Base-by-base conservation (phyloP, 768 basidiomycete genomes). In the Cystofilobasidium macerans region DNA sequence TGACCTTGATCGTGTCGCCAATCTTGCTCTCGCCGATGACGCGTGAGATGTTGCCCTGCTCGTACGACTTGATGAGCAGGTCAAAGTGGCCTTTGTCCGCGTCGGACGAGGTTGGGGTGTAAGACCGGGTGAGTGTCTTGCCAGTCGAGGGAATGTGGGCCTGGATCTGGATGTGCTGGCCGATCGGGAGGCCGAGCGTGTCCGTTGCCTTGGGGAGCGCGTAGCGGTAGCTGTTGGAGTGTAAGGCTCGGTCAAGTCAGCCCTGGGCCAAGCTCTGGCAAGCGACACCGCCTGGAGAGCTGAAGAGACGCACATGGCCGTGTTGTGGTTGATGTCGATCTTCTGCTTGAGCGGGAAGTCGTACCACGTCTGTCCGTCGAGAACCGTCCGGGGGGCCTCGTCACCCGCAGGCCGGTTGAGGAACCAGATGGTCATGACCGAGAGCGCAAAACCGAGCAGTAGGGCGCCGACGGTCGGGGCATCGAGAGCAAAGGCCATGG, bases 51-150 rank as follows among this genome's bases (percentile, higher is more conserved):
- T 98, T 98, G 67, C 95, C 95, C 75, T 89, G 86, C 74, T 97
- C 94, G 74, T 99, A 99, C 9, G 90, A 83, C 93, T 99, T 99
- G 80, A 99, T 87, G 72, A 99, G 83, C 67, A 99, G 84, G 77
- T 97, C 93, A 76, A 99, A 98, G 78, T 87, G 83, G 57, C 95
- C 95, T 58, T 81, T 82, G 79, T 97, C 87, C 65, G 94, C 89
- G 74, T 98, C 89, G 72, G 86, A 86, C 74, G 86, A 89, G 28
- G 92, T 90, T 62, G 95, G 95, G 24, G 95, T 99, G 79, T 99
- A 99, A 77, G 85, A 89, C 68, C 95, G 85, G 72, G 84, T 82
- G 73, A 99, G 79, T 47, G 86, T 82, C 80, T 98, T 98, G 72
- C 90, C 93, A 71, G 86, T 83, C 12, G 51, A 18, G 4, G 51